Evolutionary conservation across 768 basidiomycete genomes (phyloP), one percentile per base, ranked within the genome.

Genomic region (Auriculariales sp.): DNA sequence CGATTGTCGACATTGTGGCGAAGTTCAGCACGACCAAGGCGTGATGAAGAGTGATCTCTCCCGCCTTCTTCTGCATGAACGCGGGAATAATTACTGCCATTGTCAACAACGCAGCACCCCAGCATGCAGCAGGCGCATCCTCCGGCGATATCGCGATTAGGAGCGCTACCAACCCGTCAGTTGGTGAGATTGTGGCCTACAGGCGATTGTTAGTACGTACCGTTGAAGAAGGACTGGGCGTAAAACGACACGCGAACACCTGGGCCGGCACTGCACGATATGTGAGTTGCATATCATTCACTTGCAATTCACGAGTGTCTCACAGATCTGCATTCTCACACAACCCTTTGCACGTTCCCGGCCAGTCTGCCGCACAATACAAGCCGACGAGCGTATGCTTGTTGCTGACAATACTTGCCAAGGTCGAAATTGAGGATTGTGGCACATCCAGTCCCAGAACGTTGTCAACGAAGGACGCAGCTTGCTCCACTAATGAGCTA

Each of bases 1-100:
- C 42, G 14, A 53, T 3, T 2, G 52, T 42, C n/a, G 52, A 53
- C 6, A 53, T 42, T 4, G 50, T 53, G 3, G 52, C 52, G 30
- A 53, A 53, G 45, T 52, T 53, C 27, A 53, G 50, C 2, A 52
- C 51, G 14, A 51, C 51, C 32, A 34, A 46, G 15, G 52, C 52
- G 36, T 53, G 52, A 39, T 52, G 51, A 19, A 53, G 22, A 3
- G 52, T 53, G n/a, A 53, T 25, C 24, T 32, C n/a, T 14, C 29
- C 25, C 36, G 19, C 24, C 5, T 4, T 17, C 45, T 53, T 53
- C 45, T 53, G 52, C 10, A 31, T 46, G 4, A 51, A 47, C 5
- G 52, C 52, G 17, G 52, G 52, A n/a, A 53, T n/a, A 1, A 53
- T 34, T 10, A 53, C 28, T 7, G 52, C 32, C 11, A 51, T 32